phyloP scores from a whole-genome alignment of 2,329 filamentous ascomycete species.

The Simplicillium aogashimaense region DNA sequence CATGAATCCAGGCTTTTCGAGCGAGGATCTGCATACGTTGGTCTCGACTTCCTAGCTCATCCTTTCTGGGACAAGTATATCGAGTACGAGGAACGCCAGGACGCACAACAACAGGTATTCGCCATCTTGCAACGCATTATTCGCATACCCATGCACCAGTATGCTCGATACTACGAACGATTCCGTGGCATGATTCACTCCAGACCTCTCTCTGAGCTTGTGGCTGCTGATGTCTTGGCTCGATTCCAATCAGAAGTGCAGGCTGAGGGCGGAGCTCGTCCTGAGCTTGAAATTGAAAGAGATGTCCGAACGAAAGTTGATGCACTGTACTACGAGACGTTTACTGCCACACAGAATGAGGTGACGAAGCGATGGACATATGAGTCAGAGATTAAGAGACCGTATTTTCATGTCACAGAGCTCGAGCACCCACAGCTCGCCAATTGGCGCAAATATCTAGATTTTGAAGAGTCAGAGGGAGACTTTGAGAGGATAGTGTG shows the following conservation, averaged over 20 bases:
- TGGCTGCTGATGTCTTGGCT: slow-evolving; percentile 55
- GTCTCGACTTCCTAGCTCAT: slow-evolving; percentile 86
- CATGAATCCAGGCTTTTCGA: slow-evolving; percentile 69
- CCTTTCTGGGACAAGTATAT: slow-evolving; percentile 99
- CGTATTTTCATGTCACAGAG: slow-evolving; percentile 94
- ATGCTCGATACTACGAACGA: slow-evolving; percentile 87
- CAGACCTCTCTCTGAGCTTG: slow-evolving; percentile 64
- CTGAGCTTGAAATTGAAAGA: slow-evolving; percentile 72
- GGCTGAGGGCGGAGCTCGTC: slow-evolving; percentile 50
- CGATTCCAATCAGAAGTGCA: slow-evolving; percentile 65
- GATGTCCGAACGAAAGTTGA: slow-evolving; percentile 76
- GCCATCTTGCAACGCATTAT: slow-evolving; percentile 74
- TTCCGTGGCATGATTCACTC: slow-evolving; percentile 69
- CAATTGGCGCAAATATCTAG: slow-evolving; percentile 94
- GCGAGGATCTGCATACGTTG: slow-evolving; percentile 73
- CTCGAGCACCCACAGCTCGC: slow-evolving; percentile 73
- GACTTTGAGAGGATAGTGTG: slow-evolving; percentile 67
- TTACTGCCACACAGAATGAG: slow-evolving; percentile 73
- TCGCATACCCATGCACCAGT: slow-evolving; percentile 89
- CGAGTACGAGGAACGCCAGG: slow-evolving; percentile 88
- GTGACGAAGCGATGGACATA: slow-evolving; percentile 91
- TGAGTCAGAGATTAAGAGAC: slow-evolving; percentile 87
- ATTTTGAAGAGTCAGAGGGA: slow-evolving; percentile 85
- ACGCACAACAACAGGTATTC: slow-evolving; percentile 77
- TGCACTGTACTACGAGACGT: slow-evolving; percentile 68